Evolutionary conservation across 2,329 filamentous ascomycete species (phyloP).

Genomic region (Endoconidiophora laricicola): DNA sequence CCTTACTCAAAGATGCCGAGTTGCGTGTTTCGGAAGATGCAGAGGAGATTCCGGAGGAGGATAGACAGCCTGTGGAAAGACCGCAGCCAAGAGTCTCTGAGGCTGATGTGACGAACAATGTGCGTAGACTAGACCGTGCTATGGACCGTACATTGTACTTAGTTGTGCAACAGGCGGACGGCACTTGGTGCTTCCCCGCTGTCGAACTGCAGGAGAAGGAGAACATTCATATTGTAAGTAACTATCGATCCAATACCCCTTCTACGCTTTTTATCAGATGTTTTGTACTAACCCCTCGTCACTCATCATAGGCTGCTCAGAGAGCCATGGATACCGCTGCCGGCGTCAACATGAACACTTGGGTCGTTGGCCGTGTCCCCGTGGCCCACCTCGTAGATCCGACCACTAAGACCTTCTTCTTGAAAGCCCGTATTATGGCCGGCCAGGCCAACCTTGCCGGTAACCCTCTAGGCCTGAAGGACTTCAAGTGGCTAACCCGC

Average conservation of each 20-base stretch:
- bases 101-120: slow-evolving; percentile 61
- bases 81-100: slow-evolving; percentile 57
- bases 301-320: slow-evolving; percentile 51
- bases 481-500: slow-evolving; percentile 86
- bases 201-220: slow-evolving; percentile 53
- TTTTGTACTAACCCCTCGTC: slow-evolving; percentile 13
- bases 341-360: slow-evolving; percentile 95
- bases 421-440: slow-evolving; percentile 92
- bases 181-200: slow-evolving; percentile 64
- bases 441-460: slow-evolving; percentile 70
- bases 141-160: slow-evolving; percentile 76
- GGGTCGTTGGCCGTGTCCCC: slow-evolving; percentile 83
- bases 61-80: slow-evolving; percentile 51
- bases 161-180: slow-evolving; percentile 56
- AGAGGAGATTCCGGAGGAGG: slow-evolving; percentile 38
- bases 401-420: slow-evolving; percentile 81
- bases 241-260: not conserved
- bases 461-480: slow-evolving; percentile 55
- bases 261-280: not conserved
- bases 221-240: slow-evolving; percentile 64
- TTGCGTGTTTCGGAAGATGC: slow-evolving; percentile 41
- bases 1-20: slow-evolving; percentile 61
- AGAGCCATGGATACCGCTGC: slow-evolving; percentile 61
- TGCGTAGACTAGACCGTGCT: slow-evolving; percentile 60
- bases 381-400: slow-evolving; percentile 57